Percentiles rank a stretch among this genome's conserved stretches.
These are phyloP conservation scores for Asterionellopsis glacialis DNA, from an alignment of 108 stramenopile species.

Conservation along the genomic window DNA sequence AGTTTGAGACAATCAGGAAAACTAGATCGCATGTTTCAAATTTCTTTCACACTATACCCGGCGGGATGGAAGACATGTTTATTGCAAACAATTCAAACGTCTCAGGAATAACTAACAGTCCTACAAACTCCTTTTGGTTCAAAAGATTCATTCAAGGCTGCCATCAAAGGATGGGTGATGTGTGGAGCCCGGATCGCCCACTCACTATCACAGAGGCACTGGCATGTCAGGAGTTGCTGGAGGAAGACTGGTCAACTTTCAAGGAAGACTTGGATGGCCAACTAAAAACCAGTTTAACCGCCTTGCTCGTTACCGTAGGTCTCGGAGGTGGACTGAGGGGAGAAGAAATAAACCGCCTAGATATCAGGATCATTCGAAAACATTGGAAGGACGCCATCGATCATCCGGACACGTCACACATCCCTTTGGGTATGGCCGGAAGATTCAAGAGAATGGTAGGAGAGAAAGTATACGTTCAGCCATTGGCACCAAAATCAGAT, in stretches of 20 bases:
- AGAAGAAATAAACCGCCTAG: not conserved
- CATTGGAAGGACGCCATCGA: not conserved
- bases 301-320: not conserved
- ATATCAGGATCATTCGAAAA: not conserved
- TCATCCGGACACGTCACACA: not conserved
- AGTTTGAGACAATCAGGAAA: not conserved
- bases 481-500: not conserved
- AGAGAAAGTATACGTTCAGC: not conserved
- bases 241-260: not conserved
- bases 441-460: not conserved
- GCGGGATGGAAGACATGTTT: not conserved
- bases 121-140: not conserved
- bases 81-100: not conserved
- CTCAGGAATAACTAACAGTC: not conserved
- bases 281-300: not conserved
- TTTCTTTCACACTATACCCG: not conserved
- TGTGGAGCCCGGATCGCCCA: not conserved
- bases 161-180: not conserved
- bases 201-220: not conserved
- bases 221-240: not conserved
- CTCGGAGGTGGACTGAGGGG: not conserved
- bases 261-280: not conserved
- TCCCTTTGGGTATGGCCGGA: not conserved
- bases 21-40: not conserved
- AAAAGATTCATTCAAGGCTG: slow-evolving; percentile 1